A percentile compares a stretch with the other conserved stretches of the same genome.
phyloP scores from a whole-genome alignment of 2,329 filamentous ascomycete genomes.

The Domatiomyces catenatus region DNA sequence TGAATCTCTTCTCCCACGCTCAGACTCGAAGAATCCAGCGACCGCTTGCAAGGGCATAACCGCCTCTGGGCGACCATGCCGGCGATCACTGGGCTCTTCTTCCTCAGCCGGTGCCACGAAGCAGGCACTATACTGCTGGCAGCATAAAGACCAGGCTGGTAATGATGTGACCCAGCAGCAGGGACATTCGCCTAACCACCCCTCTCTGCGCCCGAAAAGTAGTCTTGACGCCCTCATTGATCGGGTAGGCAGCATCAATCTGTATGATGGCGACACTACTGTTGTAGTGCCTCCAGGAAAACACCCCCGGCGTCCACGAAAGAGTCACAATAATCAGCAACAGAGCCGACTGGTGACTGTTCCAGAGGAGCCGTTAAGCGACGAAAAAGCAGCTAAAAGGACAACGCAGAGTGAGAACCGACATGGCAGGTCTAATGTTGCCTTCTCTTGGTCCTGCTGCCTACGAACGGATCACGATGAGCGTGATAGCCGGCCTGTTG shows the following conservation, averaged over 20 bases:
- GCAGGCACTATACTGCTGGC: constrained; percentile 63
- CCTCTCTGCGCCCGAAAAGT: constrained; percentile 48
- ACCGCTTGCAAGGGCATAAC: constrained; percentile 85
- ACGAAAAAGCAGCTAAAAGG: not conserved
- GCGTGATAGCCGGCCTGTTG: not conserved
- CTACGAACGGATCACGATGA: constrained; percentile 12
- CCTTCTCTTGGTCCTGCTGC: constrained; percentile 16
- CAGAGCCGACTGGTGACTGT: constrained; percentile 32
- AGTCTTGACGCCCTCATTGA: constrained; percentile 82
- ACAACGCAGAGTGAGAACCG: not conserved
- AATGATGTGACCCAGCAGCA: constrained; percentile 25
- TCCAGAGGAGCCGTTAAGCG: constrained; percentile 21
- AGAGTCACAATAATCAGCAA: constrained; percentile 24
- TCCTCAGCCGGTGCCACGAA: constrained; percentile 22
- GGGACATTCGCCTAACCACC: constrained; percentile 36
- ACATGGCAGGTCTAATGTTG: constrained; percentile 14
- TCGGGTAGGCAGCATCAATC: constrained; percentile 57
- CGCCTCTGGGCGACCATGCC: constrained; percentile 64
- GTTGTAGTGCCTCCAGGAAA: constrained; percentile 11
- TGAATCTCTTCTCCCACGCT: constrained; percentile 60
- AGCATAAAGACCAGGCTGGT: constrained; percentile 76
- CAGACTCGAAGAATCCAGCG: constrained; percentile 69
- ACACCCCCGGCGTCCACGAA: constrained; percentile 13
- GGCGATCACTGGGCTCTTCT: constrained; percentile 48
- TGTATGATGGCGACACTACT: constrained; percentile 28